Percentiles rank a stretch among this genome's conserved stretches.
phyloP scores from a whole-genome alignment of 768 basidiomycete species.

The Rhodotorula paludigena region DNA sequence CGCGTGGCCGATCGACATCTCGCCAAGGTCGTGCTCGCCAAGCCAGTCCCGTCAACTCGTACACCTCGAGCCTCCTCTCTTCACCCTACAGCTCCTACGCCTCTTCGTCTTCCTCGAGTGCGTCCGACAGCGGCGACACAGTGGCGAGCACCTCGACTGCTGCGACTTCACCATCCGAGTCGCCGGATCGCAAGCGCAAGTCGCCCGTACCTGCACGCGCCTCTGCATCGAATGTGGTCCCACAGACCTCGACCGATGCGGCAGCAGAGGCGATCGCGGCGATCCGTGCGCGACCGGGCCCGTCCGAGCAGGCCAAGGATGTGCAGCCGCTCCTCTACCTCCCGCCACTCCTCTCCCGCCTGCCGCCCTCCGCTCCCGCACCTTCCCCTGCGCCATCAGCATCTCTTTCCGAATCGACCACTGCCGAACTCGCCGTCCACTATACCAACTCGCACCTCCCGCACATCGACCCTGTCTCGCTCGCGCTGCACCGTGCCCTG shows the following conservation, averaged over 20 bases:
- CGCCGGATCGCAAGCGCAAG: no score
- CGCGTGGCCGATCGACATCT: neutral
- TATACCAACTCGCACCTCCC: slow-evolving; percentile 72
- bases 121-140: neutral
- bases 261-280: neutral
- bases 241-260: neutral
- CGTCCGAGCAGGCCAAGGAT: neutral
- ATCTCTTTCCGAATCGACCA: slow-evolving; percentile 6
- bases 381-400: slow-evolving; percentile 30
- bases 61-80: neutral
- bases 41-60: neutral
- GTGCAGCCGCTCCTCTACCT: slow-evolving; percentile 57
- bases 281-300: neutral
- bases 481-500: slow-evolving; percentile 78
- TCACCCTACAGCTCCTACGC: no score
- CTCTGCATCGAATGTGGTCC: no score
- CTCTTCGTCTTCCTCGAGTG: neutral
- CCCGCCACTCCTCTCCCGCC: slow-evolving; percentile 74
- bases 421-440: slow-evolving; percentile 49
- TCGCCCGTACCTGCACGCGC: no score
- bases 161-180: no score
- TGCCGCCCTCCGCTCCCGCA: slow-evolving; percentile 50
- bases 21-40: neutral
- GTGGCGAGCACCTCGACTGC: neutral
- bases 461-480: slow-evolving; percentile 73